Evolutionary conservation across 2,329 filamentous ascomycete species (phyloP).

Genomic region (Trichoderma atroviride): DNA sequence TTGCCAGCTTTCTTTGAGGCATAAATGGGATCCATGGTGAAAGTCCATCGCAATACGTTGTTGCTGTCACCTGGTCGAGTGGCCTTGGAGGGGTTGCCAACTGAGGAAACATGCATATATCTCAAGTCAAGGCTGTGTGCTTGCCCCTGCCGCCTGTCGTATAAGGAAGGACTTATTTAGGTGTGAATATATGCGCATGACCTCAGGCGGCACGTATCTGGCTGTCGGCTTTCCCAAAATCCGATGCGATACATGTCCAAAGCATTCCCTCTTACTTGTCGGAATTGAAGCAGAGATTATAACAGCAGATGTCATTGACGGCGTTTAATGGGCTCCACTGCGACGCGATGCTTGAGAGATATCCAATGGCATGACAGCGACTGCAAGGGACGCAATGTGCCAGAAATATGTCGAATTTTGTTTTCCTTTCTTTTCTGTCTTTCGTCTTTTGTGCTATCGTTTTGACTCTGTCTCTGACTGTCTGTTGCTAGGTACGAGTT

Average conservation of each 20-base stretch:
- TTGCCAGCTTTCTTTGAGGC: neutral
- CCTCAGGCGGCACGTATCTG: neutral
- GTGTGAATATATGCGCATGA: neutral
- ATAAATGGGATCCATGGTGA: constrained; percentile 7
- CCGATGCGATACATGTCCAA: constrained; percentile 10
- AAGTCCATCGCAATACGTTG: constrained; percentile 5
- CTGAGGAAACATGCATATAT: constrained; percentile 6
- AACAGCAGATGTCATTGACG: constrained; percentile 18
- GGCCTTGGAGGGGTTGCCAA: neutral
- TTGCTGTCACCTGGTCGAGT: neutral
- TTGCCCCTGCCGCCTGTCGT: constrained; percentile 7
- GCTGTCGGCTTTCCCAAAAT: neutral
- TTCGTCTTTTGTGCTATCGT: constrained; percentile 69
- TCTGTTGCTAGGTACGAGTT: constrained; percentile 68
- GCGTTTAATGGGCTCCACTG: constrained; percentile 14
- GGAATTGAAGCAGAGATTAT: constrained; percentile 16
- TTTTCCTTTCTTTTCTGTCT: constrained; percentile 34
- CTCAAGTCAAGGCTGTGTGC: constrained; percentile 1
- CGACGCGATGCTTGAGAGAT: constrained; percentile 18
- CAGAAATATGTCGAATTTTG: constrained; percentile 43
- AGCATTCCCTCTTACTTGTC: constrained; percentile 21
- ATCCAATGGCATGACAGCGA: constrained; percentile 40
- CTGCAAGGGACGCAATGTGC: constrained; percentile 27
- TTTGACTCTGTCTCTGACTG: constrained; percentile 51
- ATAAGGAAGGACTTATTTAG: neutral